These are phyloP conservation scores for Cucurbita maxima DNA, from an alignment of 306 rosid genomes.

Conservation along the genomic window DNA sequence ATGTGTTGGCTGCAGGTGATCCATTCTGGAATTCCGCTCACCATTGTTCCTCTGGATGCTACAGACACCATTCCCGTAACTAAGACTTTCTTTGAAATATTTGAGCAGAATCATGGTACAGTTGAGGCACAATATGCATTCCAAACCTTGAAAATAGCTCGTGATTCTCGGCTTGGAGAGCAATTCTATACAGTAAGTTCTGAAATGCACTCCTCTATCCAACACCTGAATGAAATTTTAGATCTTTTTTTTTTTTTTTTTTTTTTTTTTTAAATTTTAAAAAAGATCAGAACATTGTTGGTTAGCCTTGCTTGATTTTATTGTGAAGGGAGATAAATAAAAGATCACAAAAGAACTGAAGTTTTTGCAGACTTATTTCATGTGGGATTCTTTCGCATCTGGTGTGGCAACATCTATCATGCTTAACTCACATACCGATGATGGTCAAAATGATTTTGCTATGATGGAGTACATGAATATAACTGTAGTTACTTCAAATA, in stretches of 20 bases:
- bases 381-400: slow-evolving; percentile 85
- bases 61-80: slow-evolving; percentile 70
- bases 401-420: slow-evolving; percentile 76
- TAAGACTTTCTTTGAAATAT: slow-evolving; percentile 39
- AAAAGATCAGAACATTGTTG: background rate
- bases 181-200: slow-evolving; percentile 47
- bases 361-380: slow-evolving; percentile 55
- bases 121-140: slow-evolving; percentile 68
- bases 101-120: slow-evolving; percentile 51
- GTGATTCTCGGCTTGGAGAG: slow-evolving; percentile 62
- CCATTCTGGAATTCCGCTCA: slow-evolving; percentile 88
- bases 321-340: slow-evolving; percentile 7
- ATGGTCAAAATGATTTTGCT: slow-evolving; percentile 72
- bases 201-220: background rate
- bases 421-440: slow-evolving; percentile 30
- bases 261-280: too few relatives aligned
- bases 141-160: slow-evolving; percentile 68
- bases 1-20: slow-evolving; percentile 35
- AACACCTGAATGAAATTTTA: background rate
- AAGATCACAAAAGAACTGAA: slow-evolving; percentile 2
- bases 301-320: background rate
- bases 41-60: slow-evolving; percentile 90
- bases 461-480: slow-evolving; percentile 77
- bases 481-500: slow-evolving; percentile 72
- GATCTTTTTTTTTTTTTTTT: background rate